Conservation (phyloP, 176 grass and related monocot species). For the Otatea glauca region DNA sequence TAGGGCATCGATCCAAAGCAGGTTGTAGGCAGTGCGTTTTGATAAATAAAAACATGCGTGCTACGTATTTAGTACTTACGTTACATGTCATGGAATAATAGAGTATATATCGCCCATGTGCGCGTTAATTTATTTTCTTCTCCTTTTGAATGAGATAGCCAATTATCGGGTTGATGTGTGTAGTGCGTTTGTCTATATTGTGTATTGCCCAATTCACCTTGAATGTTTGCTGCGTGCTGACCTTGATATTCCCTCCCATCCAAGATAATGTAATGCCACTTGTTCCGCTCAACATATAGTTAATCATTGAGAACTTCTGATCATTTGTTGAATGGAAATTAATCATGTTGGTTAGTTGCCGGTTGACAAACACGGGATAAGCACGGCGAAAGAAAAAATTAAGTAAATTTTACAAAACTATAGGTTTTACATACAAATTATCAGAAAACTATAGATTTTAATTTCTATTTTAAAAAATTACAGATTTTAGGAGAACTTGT, state of each 20-base stretch:
- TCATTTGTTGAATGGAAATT: not conserved
- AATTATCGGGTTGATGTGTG: too few relatives aligned
- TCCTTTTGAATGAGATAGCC: too few relatives aligned
- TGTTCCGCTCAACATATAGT: not conserved
- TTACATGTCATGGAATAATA: too few relatives aligned
- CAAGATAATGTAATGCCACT: not conserved
- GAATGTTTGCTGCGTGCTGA: not conserved
- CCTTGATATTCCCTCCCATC: not conserved
- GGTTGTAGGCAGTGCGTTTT: not conserved
- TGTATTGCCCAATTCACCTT: not conserved
- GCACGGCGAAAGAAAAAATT: not conserved
- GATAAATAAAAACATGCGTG: too few relatives aligned
- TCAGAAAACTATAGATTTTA: too few relatives aligned
- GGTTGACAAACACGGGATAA: not conserved
- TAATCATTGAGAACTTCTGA: not conserved
- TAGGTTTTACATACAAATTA: too few relatives aligned
- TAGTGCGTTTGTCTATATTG: not conserved
- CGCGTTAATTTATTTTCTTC: too few relatives aligned
- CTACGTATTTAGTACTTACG: too few relatives aligned
- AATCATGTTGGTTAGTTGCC: not conserved
- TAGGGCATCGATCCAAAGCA: not conserved
- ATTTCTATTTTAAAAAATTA: too few relatives aligned
- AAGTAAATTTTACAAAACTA: too few relatives aligned
- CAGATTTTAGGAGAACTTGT: too few relatives aligned
- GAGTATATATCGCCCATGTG: too few relatives aligned